Evolutionary conservation across 306 rosid genomes (phyloP), one percentile per base, ranked within the genome.

Genomic region (Citrullus mucosospermus): DNA sequence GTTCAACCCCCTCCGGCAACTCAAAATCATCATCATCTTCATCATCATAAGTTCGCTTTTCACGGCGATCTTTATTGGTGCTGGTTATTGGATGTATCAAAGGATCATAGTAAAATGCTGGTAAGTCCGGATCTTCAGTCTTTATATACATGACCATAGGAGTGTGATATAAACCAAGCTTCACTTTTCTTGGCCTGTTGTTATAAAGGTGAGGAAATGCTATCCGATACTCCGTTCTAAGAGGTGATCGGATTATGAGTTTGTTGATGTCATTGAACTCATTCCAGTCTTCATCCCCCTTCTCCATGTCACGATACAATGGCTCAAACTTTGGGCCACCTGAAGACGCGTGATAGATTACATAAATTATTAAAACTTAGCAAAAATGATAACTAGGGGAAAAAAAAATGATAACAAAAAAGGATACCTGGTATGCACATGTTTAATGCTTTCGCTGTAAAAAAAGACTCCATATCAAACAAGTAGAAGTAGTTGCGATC

Each of bases 291-390:
- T 92, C 99, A 76, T 95, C 99, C 73, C 99, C 99, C 85, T 95
- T 95, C 88, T 95, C 99, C 99, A 95, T 95, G 84, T 95, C 99
- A 39, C 99, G 97, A 76, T 95, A 95, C 83, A 95, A 85, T 17
- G 99, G 99, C 91, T 95, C 99, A 85, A 95, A 95, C 74, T 95
- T 95, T 54, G 99, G 99, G 71, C 99, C 99, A 78, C 99, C 99
- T 95, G 85, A 67, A 80, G 11, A 71, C 34, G 79, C 62, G 15
- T 14, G 13, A 48, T 34, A 51, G 16, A 71, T 57, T 41, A 72
- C 55, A 51, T 22, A 51, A 74, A 14, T 75, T n/a, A 56, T 41
- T 9, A 71, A 59, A 5, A 20, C 51, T 4, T 3, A 32, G 46
- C 14, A 55, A 25, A 25, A 25, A 32, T 2, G 36, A 50, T 73